phyloP scores from a whole-genome alignment of 2,329 filamentous ascomycete genomes.

The Aschersonia sp. region DNA sequence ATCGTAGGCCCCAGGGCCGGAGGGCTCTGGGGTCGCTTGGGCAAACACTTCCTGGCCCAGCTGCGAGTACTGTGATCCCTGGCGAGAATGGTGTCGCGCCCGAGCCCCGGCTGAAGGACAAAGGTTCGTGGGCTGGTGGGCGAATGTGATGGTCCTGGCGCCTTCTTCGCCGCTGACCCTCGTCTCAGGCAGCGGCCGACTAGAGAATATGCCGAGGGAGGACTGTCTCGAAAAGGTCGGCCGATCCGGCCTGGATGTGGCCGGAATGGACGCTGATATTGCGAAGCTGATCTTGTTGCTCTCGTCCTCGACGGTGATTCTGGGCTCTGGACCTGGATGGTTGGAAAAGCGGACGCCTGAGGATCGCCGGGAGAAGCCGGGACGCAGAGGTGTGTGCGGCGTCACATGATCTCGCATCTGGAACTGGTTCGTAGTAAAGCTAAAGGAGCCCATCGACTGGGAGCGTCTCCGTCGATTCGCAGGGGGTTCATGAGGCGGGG shows the following conservation, averaged over 20 bases:
- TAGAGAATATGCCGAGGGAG: slow-evolving; percentile 45
- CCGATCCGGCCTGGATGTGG: slow-evolving; percentile 16
- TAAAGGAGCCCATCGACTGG: slow-evolving; percentile 11
- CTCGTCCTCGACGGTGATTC: slow-evolving; percentile 48
- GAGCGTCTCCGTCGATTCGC: slow-evolving; percentile 6
- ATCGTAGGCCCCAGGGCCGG: slow-evolving; percentile 7
- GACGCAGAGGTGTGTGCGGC: slow-evolving; percentile 18
- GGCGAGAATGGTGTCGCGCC: slow-evolving; percentile 15
- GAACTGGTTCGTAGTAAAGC: not conserved
- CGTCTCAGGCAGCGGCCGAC: slow-evolving; percentile 47
- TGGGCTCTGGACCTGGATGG: slow-evolving; percentile 56
- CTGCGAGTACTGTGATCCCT: slow-evolving; percentile 19
- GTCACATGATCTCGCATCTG: no score
- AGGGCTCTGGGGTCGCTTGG: slow-evolving; percentile 28
- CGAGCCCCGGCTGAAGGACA: slow-evolving; percentile 1
- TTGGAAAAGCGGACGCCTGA: slow-evolving; percentile 53
- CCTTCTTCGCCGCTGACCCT: slow-evolving; percentile 37
- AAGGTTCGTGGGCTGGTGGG: slow-evolving; percentile 19
- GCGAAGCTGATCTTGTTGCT: slow-evolving; percentile 55
- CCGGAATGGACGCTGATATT: slow-evolving; percentile 11
- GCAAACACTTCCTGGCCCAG: slow-evolving; percentile 18
- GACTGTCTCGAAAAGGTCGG: slow-evolving; percentile 25
- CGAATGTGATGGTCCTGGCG: slow-evolving; percentile 50
- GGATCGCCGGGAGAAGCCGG: slow-evolving; percentile 35
- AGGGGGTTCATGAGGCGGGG: slow-evolving; percentile 4